Evolutionary conservation across 129 eudicot species (phyloP).

Genomic region (Artemisia tridentata): DNA sequence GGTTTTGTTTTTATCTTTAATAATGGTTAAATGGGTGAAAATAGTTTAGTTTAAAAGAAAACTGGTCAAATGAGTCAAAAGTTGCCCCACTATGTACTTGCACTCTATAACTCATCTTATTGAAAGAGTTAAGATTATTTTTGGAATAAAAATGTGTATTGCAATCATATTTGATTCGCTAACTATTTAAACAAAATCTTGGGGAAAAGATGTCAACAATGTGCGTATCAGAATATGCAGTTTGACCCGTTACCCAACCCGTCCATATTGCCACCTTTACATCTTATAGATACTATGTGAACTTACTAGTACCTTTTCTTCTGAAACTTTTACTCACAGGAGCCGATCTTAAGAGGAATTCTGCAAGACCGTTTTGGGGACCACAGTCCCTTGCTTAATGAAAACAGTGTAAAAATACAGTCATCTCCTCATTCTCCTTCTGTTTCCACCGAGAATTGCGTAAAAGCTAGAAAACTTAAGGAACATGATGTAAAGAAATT

Average conservation of each 20-base stretch:
- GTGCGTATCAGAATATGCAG: too few relatives aligned
- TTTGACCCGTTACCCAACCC: neutral
- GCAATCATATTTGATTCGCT: neutral
- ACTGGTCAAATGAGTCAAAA: neutral
- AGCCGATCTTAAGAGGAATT: conserved; percentile 12
- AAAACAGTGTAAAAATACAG: conserved; percentile 23
- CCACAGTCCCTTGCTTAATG: conserved; percentile 23
- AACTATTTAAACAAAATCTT: neutral
- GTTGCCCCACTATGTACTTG: neutral
- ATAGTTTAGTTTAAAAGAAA: neutral
- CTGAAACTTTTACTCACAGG: conserved; percentile 24
- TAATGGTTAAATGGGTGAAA: neutral
- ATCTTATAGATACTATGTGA: neutral
- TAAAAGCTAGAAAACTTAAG: conserved; percentile 32
- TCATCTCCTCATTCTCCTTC: conserved; percentile 16
- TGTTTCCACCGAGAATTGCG: conserved; percentile 23
- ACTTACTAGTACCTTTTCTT: conserved; percentile 18
- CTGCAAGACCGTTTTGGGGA: conserved; percentile 25
- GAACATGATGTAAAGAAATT: conserved; percentile 35
- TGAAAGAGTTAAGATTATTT: too few relatives aligned
- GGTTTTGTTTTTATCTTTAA: neutral
- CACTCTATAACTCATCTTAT: neutral
- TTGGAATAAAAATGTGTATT: neutral
- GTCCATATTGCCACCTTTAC: neutral
- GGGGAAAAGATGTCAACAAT: too few relatives aligned